phyloP scores from a whole-genome alignment of 1,284 basidiomycete genomes.

The Apiotrichum sp. region DNA sequence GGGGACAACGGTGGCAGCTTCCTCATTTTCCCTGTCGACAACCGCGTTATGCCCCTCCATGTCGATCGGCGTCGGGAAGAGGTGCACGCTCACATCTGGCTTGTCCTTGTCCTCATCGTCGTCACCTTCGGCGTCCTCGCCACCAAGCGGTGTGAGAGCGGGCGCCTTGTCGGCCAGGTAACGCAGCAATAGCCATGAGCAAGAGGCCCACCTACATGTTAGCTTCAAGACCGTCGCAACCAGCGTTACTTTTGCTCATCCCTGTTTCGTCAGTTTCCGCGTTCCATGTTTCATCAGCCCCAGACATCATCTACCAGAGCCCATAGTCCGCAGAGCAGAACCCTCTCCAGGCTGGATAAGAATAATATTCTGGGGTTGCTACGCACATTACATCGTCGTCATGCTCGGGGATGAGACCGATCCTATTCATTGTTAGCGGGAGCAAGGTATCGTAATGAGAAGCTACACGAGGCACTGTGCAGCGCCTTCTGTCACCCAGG shows the following conservation, averaged over 20 bases:
- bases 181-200: conserved; percentile 65
- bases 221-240: neutral
- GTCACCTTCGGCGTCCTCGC: neutral
- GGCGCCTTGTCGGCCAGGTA: conserved; percentile 54
- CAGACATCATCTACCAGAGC: no score
- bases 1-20: neutral
- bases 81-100: neutral
- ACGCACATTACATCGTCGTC: conserved; percentile 74
- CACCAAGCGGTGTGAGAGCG: neutral
- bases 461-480: neutral
- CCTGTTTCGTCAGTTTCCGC: conserved; percentile 22
- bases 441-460: neutral
- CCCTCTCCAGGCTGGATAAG: neutral
- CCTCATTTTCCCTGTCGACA: conserved; percentile 5
- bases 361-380: neutral
- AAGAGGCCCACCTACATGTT: conserved; percentile 46
- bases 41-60: neutral
- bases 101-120: neutral
- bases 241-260: conserved; percentile 63
- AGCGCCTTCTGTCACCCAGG: neutral
- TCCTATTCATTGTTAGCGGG: conserved; percentile 19
- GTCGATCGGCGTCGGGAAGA: neutral
- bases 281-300: neutral
- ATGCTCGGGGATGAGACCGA: conserved; percentile 64
- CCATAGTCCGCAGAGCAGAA: no score